Percentiles rank a stretch among this genome's conserved stretches.
phyloP scores from a whole-genome alignment of 2,329 filamentous ascomycete species.

The Penicillium fuscoglaucum region DNA sequence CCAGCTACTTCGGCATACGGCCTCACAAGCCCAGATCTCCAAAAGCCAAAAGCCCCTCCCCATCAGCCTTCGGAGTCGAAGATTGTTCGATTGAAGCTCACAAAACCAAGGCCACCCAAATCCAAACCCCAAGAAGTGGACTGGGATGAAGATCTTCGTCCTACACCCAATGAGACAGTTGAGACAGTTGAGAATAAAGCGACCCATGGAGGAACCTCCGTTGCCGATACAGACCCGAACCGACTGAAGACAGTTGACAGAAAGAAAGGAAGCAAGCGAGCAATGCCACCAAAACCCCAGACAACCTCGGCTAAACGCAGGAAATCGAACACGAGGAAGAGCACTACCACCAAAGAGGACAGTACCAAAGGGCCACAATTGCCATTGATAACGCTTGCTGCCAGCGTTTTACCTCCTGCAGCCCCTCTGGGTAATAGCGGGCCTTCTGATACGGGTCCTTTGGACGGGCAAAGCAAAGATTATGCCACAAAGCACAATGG shows the following conservation, averaged over 20 bases:
- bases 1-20: neutral
- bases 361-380: slow-evolving; percentile 3
- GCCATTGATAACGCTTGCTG: slow-evolving; percentile 9
- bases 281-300: slow-evolving; percentile 5
- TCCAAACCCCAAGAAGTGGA: slow-evolving; percentile 25
- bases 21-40: neutral
- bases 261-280: slow-evolving; percentile 9
- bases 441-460: neutral
- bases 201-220: slow-evolving; percentile 11
- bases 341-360: neutral
- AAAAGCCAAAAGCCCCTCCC: neutral
- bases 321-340: slow-evolving; percentile 6
- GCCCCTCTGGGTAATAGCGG: neutral
- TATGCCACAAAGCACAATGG: neutral
- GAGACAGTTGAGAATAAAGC: slow-evolving; percentile 7
- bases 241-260: neutral
- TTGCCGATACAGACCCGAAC: slow-evolving; percentile 18
- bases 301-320: slow-evolving; percentile 13
- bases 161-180: slow-evolving; percentile 23
- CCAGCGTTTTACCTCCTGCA: neutral
- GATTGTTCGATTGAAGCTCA: slow-evolving; percentile 14
- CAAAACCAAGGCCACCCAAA: slow-evolving; percentile 22
- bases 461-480: neutral
- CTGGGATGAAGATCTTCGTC: slow-evolving; percentile 35
- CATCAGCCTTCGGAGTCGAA: slow-evolving; percentile 2